Evolutionary conservation across 331 rosid species (phyloP), one percentile per base, ranked within the genome.

Genomic region (Pyrus hybrid): DNA sequence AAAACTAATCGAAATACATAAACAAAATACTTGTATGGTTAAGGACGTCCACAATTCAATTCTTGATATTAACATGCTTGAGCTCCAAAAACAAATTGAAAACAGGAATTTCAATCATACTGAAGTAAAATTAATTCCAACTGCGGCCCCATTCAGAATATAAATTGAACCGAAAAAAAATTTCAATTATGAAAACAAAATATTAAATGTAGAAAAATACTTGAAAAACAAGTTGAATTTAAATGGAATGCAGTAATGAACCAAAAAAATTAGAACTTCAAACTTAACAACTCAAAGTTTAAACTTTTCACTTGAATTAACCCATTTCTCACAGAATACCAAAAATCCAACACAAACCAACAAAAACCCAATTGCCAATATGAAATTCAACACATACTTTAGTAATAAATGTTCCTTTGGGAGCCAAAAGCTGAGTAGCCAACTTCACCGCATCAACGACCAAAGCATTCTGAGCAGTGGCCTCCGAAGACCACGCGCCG

Each of bases 401-500:
- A 32, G 97, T 94, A 10, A 94, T 89, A 56, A 94, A 90, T 8
- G 79, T 87, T 16, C 97, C 97, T 75, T 85, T 91, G 20, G 98
- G 96, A 2, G 98, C 88, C 77, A 94, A 79, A 29, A 94, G 80
- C 51, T 91, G 93, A 2, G 99, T 90, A 20, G 97, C 99, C 70
- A 94, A 63, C 80, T 80, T 94, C 7, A 94, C 92, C 5, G 98
- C 73, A 51, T 91, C 97, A 12, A 94, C 88, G n/a, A 92, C 99
- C 75, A 94, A 87, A 0, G 99, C 85, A 76, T 94, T 94, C 91
- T 94, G 99, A 69, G 79, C 73, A 77, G 73, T 94, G 28, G 99
- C 99, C 66, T 94, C 99, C 76, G 93, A 97, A 43, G 97, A 82
- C 99, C 97, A 94, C 0, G 97, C 97, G 8, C 99, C 97, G 10